Base-by-base conservation (phyloP, 345 rosid genomes). In the Brassica carinata region DNA sequence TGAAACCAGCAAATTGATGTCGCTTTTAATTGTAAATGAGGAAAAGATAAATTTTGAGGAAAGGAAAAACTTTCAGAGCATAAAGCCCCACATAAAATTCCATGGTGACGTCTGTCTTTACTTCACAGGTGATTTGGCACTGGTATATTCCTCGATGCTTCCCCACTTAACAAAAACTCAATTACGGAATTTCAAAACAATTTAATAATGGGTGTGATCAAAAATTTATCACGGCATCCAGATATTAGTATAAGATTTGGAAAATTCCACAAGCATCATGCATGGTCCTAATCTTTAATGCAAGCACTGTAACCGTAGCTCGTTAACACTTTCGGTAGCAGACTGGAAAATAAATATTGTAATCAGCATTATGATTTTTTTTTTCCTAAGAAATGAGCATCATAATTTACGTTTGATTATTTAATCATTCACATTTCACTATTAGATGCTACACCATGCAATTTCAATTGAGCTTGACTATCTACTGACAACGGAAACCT, bases 131-230 rank as follows among this genome's bases (percentile, higher is more conserved):
- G 72, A 80, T 38, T 26, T 57, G 73, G 73, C 68, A 55, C 43
- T 29, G 11, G 83, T 69, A 75, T 81, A 75, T 75, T 81, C 77
- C 40, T 64, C 34, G 68, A 73, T 18, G 8, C 71, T 73, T 73
- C 40, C 63, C 62, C 73, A 74, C 45, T 17, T 67, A 72, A 29
- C 27, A 18, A 23, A 13, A 71, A 15, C 45, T 64, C 48, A 19
- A 1, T 72, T 55, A 53, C 65, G 58, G 34, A 72, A 55, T 11
- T 26, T 15, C 15, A 6, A 10, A 64, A 10, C 11, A 29, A 2
- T 45, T 45, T 6, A 9, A 18, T 30, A 17, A 71, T 15, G 26
- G 31, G 30, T 0, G n/a, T 31, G 33, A 68, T 58, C 7, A 38
- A 38, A 68, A 57, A 3, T 8, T 38, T 33, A 10, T 3, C 17